Conservation (phyloP, 129 eudicot species). For the Pseudognaphalium luteoalbum region DNA sequence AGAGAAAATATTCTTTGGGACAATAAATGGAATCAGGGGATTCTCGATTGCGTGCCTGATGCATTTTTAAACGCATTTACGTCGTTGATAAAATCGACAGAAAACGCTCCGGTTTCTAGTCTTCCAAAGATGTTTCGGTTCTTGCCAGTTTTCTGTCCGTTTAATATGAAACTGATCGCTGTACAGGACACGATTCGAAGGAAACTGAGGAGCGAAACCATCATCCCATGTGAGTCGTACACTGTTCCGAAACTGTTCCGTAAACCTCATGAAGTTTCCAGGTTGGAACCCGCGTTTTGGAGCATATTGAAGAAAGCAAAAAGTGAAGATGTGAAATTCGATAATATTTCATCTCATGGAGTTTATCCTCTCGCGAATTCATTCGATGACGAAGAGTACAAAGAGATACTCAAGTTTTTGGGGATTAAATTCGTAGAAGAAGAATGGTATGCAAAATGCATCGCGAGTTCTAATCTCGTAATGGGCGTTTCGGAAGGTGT, state of each 20-base stretch:
- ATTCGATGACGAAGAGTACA: constrained; percentile 41
- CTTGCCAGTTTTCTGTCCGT: not conserved
- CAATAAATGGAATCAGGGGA: too few relatives aligned
- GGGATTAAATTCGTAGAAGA: constrained; percentile 34
- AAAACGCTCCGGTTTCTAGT: too few relatives aligned
- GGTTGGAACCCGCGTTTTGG: constrained; percentile 52
- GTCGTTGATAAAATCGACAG: too few relatives aligned
- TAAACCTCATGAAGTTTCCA: constrained; percentile 50
- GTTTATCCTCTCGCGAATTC: constrained; percentile 39
- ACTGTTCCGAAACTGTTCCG: constrained; percentile 38
- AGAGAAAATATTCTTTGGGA: too few relatives aligned
- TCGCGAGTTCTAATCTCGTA: constrained; percentile 1
- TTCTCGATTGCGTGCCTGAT: too few relatives aligned
- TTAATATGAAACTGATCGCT: not conserved
- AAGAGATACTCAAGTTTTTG: constrained; percentile 34
- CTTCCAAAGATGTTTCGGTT: not conserved
- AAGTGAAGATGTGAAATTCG: constrained; percentile 36
- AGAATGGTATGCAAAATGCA: constrained; percentile 47
- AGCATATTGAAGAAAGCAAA: constrained; percentile 35
- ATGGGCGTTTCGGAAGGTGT: constrained; percentile 2
- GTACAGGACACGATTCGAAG: constrained; percentile 13
- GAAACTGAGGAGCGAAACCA: constrained; percentile 35
- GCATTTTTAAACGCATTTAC: too few relatives aligned
- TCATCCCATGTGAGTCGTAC: constrained; percentile 53
- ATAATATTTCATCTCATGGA: constrained; percentile 53